phyloP scores from a whole-genome alignment of 2,329 filamentous ascomycete genomes.

The Fusarium sp. region DNA sequence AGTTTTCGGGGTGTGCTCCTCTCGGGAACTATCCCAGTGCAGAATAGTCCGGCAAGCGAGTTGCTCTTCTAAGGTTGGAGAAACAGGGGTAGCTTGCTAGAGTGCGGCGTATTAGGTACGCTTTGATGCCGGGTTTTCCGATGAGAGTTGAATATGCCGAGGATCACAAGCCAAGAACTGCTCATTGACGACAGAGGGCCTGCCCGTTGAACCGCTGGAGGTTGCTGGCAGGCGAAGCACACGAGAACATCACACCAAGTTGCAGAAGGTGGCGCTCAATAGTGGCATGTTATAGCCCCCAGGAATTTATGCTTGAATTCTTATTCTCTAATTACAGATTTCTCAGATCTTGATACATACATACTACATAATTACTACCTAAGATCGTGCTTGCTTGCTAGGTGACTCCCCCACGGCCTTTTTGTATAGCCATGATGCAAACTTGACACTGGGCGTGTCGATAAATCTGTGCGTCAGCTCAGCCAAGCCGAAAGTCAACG shows the following conservation, averaged over 20 bases:
- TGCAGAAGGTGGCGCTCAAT: not conserved
- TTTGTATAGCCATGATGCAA: conserved; percentile 65
- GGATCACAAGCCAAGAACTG: conserved; percentile 4
- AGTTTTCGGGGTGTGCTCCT: not conserved
- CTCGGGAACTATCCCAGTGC: conserved; percentile 7
- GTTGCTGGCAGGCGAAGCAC: not conserved
- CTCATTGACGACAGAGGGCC: not conserved
- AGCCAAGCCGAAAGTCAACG: conserved; percentile 65
- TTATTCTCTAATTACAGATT: conserved; percentile 11
- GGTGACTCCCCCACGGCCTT: conserved; percentile 47
- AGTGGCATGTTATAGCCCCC: not conserved
- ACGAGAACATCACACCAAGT: not conserved
- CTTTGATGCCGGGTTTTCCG: not conserved
- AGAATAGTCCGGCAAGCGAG: not conserved
- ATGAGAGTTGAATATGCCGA: conserved; percentile 4
- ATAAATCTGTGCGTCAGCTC: conserved; percentile 63
- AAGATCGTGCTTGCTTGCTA: conserved; percentile 32
- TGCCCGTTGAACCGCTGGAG: not conserved
- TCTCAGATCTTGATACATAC: not conserved
- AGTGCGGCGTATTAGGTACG: not conserved
- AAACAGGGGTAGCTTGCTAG: not conserved
- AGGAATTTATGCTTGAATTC: conserved; percentile 26
- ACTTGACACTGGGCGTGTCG: conserved; percentile 67
- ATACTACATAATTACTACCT: not conserved
- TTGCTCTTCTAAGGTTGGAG: not conserved